Percentiles rank a stretch among this genome's conserved stretches.
Evolutionary conservation across 1,284 basidiomycete species (phyloP).

Genomic region (Ceratobasidium theobromae): DNA sequence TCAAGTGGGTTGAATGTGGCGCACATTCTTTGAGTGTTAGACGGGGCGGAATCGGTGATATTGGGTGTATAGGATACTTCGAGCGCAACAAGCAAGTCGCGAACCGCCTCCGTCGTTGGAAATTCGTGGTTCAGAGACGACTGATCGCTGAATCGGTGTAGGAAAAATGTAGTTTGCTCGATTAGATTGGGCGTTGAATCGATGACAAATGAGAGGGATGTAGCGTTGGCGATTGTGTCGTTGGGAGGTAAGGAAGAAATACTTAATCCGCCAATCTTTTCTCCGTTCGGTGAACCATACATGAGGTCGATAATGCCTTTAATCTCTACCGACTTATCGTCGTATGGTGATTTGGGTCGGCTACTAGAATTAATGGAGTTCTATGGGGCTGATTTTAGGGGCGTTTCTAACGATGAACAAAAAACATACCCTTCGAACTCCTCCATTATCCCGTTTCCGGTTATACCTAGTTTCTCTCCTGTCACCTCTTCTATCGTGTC

Average conservation of each 20-base stretch:
- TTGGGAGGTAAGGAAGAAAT: background rate
- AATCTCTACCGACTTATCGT: background rate
- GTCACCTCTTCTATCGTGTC: background rate
- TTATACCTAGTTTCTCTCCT: background rate
- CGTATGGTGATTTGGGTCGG: background rate
- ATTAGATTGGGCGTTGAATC: constrained; percentile 1
- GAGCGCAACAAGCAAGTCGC: constrained; percentile 11
- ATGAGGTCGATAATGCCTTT: constrained; percentile 8
- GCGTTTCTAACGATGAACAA: background rate
- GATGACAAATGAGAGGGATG: background rate
- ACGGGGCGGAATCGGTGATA: background rate
- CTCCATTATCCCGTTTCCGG: background rate
- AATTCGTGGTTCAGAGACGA: background rate
- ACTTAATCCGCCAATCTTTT: constrained; percentile 3
- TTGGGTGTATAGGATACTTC: background rate
- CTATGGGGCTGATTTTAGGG: background rate
- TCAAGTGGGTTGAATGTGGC: constrained; percentile 11
- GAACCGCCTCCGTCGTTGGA: background rate
- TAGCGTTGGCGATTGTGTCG: background rate
- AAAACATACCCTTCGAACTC: background rate
- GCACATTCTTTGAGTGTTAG: background rate
- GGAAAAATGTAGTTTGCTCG: constrained; percentile 9
- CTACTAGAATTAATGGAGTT: background rate
- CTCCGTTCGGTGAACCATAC: background rate
- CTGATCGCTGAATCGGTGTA: background rate